Conservation (phyloP, 352 stramenopile species). For the Globisporangium orthogonon region DNA sequence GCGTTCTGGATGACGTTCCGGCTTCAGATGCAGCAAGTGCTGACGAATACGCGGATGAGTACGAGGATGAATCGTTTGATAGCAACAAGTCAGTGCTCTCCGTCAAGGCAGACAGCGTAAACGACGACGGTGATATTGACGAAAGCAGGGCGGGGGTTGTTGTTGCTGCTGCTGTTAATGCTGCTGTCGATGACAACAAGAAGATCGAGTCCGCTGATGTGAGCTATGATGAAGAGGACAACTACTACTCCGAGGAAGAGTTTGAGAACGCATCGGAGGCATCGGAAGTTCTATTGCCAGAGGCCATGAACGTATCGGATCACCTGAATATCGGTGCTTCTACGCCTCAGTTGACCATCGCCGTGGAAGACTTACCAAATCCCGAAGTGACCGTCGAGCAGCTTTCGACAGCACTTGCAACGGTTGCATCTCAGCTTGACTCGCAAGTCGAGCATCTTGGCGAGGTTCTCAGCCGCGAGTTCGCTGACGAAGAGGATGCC, state of each 20-base stretch:
- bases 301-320: too few relatives aligned
- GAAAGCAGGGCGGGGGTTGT: background rate
- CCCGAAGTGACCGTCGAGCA: constrained; percentile 5
- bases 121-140: background rate
- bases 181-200: background rate
- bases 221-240: background rate
- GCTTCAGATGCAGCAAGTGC: constrained; percentile 6
- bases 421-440: constrained; percentile 3
- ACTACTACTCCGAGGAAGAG: constrained; percentile 26
- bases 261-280: constrained; percentile 25
- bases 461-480: background rate
- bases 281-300: background rate
- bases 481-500: background rate
- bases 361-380: too few relatives aligned
- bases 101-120: constrained; percentile 1
- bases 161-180: background rate
- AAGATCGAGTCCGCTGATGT: background rate
- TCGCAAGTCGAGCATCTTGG: background rate
- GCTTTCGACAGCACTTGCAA: constrained; percentile 4
- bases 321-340: background rate
- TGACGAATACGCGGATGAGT: constrained; percentile 24
- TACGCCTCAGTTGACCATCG: background rate
- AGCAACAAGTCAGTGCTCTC: constrained; percentile 16
- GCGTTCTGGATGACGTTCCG: background rate
- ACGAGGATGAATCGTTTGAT: constrained; percentile 48